Percentiles rank a stretch among this genome's conserved stretches.
Evolutionary conservation across 192 early-diverging fungal species (phyloP).

Genomic region (Coemansia biformis): DNA sequence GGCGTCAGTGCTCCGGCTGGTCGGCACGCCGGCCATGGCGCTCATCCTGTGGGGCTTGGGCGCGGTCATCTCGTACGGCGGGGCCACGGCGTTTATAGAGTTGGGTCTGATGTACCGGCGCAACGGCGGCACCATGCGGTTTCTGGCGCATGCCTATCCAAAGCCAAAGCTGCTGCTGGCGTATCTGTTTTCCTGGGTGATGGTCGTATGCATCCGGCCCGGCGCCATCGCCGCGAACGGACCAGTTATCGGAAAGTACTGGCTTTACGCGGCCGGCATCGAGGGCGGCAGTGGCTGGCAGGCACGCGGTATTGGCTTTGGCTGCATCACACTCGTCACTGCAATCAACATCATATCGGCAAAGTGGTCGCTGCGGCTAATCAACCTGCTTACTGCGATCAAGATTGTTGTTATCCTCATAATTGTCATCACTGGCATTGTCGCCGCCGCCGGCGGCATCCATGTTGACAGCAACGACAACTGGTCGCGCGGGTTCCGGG

Average conservation of each 20-base stretch:
- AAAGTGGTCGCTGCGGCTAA: conserved; percentile 59
- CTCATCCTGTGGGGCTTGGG: conserved; percentile 72
- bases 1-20: conserved; percentile 59
- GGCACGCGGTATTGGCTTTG: conserved; percentile 53
- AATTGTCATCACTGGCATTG: conserved; percentile 63
- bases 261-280: conserved; percentile 49
- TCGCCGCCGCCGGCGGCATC: conserved; percentile 58
- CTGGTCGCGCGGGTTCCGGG: conserved; percentile 60
- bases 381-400: conserved; percentile 66
- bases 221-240: conserved; percentile 52
- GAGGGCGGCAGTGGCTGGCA: conserved; percentile 37
- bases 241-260: conserved; percentile 53
- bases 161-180: conserved; percentile 49
- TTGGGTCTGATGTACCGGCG: conserved; percentile 78
- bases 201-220: conserved; percentile 53
- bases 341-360: conserved; percentile 64
- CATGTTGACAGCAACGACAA: conserved; percentile 20
- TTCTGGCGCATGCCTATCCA: conserved; percentile 66
- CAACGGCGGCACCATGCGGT: conserved; percentile 86
- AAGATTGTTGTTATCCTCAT: conserved; percentile 65
- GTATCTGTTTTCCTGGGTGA: conserved; percentile 53
- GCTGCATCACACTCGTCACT: conserved; percentile 56
- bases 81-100: conserved; percentile 85
- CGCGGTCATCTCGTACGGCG: conserved; percentile 70
- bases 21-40: conserved; percentile 63